Evolutionary conservation across 1,284 basidiomycete genomes (phyloP), one percentile per base, ranked within the genome.

Genomic region (Omphalotus olearius): DNA sequence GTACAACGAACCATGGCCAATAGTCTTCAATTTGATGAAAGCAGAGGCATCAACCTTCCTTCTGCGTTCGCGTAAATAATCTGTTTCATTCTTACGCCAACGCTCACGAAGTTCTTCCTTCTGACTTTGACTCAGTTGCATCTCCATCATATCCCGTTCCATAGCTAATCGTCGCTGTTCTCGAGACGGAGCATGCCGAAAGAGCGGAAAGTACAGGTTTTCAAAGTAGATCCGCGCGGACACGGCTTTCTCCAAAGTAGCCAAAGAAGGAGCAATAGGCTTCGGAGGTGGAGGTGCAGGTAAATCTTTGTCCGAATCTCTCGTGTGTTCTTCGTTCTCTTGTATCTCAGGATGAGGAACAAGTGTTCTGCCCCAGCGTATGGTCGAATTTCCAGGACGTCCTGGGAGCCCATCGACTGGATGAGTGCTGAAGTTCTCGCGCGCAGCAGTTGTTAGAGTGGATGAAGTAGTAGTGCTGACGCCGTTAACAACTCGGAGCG

Each of bases 171-270:
- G 78, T 47, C 94, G 78, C 63, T 92, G 86, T 65, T 96, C 93
- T 38, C 95, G 80, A 62, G 86, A 86, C 60, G 88, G 83, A 54
- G 90, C 78, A 62, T 93, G 85, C 65, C 90, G 80, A 67, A 95
- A 78, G 44, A 97, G 75, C n/a, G 89, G 82, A 66, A 93, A 95
- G 67, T 98, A 99, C 42, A 94, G 78, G 62, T 95, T 96, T 75
- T 99, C 95, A 69, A 98, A 97, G 77, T 86, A 97, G 68, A 98
- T 92, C 64, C 92, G 86, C 47, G 90, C 85, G 10, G 93, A 88
- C 44, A 94, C 92, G 49, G 93, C 91, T 66, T 90, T 93, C 69
- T 98, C 95, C 63, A 98, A 75, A 14, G 96, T 98, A 42, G 85
- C 78, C 45, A 98, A 76, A 45, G 92, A 93, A 20, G 93, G 93